A percentile compares a stretch with the other conserved stretches of the same genome.
These are phyloP conservation scores for Exophiala viscosa DNA, from an alignment of 2,329 filamentous ascomycete genomes.

Conservation along the genomic window DNA sequence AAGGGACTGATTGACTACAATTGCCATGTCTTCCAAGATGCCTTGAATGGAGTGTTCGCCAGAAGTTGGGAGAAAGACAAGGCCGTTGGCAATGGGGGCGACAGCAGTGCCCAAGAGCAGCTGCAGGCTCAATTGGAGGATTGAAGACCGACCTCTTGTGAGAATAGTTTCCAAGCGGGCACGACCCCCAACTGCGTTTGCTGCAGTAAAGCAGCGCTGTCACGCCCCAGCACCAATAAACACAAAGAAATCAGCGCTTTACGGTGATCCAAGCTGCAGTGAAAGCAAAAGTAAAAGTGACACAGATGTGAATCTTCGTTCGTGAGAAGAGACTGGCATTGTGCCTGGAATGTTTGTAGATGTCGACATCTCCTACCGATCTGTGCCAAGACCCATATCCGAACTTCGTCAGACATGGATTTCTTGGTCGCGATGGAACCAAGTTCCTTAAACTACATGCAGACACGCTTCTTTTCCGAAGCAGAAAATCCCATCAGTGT, in stretches of 20 bases:
- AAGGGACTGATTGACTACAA: constrained; percentile 66
- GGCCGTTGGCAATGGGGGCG: constrained; percentile 26
- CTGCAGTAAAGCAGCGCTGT: not conserved
- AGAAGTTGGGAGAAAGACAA: constrained; percentile 45
- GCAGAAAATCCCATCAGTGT: constrained; percentile 22
- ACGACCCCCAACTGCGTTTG: not conserved
- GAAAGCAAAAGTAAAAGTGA: no score
- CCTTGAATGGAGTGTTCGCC: constrained; percentile 59
- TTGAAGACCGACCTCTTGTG: not conserved
- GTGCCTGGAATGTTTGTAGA: not conserved
- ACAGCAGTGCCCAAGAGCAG: constrained; percentile 12
- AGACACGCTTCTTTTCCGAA: constrained; percentile 17
- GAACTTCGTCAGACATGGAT: constrained; percentile 14
- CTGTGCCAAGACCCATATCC: constrained; percentile 16
- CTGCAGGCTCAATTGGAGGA: not conserved
- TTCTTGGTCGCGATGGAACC: constrained; percentile 12
- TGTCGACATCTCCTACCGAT: not conserved
- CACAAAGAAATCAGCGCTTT: not conserved
- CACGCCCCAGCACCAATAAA: not conserved
- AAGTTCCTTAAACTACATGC: constrained; percentile 23
- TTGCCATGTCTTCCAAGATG: constrained; percentile 60
- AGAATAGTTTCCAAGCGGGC: not conserved
- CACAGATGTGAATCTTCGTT: no score
- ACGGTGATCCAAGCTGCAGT: no score
- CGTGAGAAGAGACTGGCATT: no score